Evolutionary conservation across 23 red algal species (phyloP), one percentile per base, ranked within the genome.

Genomic region (Gracilaria domingensis): DNA sequence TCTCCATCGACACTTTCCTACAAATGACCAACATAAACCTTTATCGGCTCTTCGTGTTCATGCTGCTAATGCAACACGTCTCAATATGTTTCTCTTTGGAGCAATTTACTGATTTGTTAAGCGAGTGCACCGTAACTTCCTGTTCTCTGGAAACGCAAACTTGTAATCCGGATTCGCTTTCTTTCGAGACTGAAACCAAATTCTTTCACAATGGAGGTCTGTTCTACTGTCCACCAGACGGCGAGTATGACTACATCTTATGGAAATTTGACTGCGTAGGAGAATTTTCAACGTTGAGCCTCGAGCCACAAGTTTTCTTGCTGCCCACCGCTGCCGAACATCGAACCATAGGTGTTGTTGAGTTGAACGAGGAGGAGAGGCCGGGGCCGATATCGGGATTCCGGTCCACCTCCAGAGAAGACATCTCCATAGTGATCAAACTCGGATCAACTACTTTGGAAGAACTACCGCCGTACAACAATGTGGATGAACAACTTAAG

Each of bases 271-370:
- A 62, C 59, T 62, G 59, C 24, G 4, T 4, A 4, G 59, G 29
- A 62, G 26, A 30, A n/a, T n/a, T n/a, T n/a, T n/a, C n/a, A n/a
- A n/a, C n/a, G n/a, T n/a, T n/a, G n/a, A n/a, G n/a, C n/a, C n/a
- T n/a, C n/a, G n/a, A n/a, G n/a, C n/a, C n/a, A n/a, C n/a, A n/a
- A 1, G 59, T 62, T 26, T 29, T 62, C 24, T 62, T 62, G 59
- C 29, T 62, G 59, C 59, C 59, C 59, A 62, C 59, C 26, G 26
- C 59, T 11, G 59, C 59, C 0, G 59, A 62, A 30, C 59, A 62
- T 62, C 59, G 59, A 62, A 29, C 59, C 29, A 62, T 62, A 62
- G 59, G n/a, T n/a, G n/a, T n/a, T n/a, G n/a, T n/a, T n/a, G n/a
- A n/a, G n/a, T n/a, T n/a, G n/a, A 62, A 62, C 24, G 59, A 29